These are phyloP conservation scores for Teunomyces tritomae DNA, from an alignment of 805 yeast species.

Conservation along the genomic window DNA sequence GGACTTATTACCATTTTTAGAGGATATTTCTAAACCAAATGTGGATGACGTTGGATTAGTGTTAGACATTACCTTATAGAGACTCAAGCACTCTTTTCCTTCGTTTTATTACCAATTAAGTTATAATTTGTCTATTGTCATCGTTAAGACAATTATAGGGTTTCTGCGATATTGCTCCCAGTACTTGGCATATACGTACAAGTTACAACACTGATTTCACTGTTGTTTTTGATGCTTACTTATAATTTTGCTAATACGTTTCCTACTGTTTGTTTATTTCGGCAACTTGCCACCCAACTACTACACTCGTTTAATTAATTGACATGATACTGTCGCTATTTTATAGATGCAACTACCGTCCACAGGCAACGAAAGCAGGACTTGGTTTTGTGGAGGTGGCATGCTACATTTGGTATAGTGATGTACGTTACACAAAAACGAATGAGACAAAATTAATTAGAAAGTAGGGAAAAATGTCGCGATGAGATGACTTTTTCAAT, in stretches of 20 bases:
- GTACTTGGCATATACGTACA: background rate
- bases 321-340: background rate
- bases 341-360: conserved; percentile 2
- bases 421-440: conserved; percentile 1
- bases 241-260: background rate
- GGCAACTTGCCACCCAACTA: background rate
- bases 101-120: background rate
- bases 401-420: conserved; percentile 2
- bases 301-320: background rate
- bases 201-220: background rate
- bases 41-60: conserved; percentile 87
- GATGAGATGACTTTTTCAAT: conserved; percentile 1
- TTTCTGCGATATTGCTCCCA: too few species aligned
- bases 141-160: too few species aligned
- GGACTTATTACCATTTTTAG: conserved; percentile 86
- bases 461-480: background rate
- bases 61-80: conserved; percentile 64
- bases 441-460: background rate
- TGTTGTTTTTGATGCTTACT: background rate
- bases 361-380: conserved; percentile 4
- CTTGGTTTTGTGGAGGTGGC: conserved; percentile 2
- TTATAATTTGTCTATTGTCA: too few species aligned
- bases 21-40: conserved; percentile 68
- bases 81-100: background rate
- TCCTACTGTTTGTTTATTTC: background rate